Conservation (phyloP, 768 basidiomycete genomes). For the Boletus rubroflammeus region DNA sequence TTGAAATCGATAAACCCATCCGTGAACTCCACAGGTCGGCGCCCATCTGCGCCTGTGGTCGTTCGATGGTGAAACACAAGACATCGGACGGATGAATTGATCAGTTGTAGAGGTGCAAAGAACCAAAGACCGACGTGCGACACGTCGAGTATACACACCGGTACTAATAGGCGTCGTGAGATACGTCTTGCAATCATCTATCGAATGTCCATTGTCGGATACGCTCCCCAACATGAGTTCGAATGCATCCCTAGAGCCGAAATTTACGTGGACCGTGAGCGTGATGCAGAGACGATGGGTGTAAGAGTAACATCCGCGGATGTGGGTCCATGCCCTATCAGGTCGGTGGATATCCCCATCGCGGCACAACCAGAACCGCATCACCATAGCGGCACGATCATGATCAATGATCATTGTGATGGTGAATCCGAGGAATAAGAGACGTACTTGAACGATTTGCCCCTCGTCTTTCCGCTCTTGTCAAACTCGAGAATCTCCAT, state of each 20-base stretch:
- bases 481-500: slow-evolving; percentile 60
- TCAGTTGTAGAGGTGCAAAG: background rate
- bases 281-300: background rate
- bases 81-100: background rate
- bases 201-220: slow-evolving; percentile 64
- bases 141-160: slow-evolving; percentile 34
- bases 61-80: background rate
- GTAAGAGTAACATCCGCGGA: slow-evolving; percentile 11
- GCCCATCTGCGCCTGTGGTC: slow-evolving; percentile 7
- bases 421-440: background rate
- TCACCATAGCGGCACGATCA: background rate
- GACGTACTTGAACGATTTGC: slow-evolving; percentile 44
- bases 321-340: background rate
- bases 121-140: background rate
- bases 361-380: background rate
- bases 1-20: slow-evolving; percentile 84
- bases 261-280: slow-evolving; percentile 20
- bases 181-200: slow-evolving; percentile 81
- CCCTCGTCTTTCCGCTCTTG: slow-evolving; percentile 18
- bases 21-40: slow-evolving; percentile 11
- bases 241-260: slow-evolving; percentile 71
- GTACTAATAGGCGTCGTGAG: slow-evolving; percentile 62
- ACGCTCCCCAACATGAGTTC: slow-evolving; percentile 83
- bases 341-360: background rate
- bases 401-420: background rate